phyloP scores from a whole-genome alignment of 805 yeast species.

The Schwanniomyces pseudopolymorphus region DNA sequence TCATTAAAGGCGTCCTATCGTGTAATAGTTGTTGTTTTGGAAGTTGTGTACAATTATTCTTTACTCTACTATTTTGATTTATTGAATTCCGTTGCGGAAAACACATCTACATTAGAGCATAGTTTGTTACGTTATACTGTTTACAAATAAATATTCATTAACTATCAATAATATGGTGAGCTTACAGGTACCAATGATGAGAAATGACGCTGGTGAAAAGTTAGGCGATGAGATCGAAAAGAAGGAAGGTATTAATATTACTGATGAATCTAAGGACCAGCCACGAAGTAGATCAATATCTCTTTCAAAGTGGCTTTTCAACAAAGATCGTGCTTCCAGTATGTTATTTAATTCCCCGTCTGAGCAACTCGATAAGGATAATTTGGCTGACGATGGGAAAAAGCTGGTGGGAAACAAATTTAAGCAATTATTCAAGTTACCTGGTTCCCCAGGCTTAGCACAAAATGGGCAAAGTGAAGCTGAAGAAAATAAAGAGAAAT shows the following conservation, averaged over 20 bases:
- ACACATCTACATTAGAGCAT: background rate
- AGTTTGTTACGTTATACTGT: background rate
- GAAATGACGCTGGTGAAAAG: background rate
- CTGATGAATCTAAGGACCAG: conserved; percentile 1
- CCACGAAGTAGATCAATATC: conserved; percentile 25
- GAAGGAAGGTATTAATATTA: background rate
- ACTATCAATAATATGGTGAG: background rate
- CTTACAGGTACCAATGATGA: background rate
- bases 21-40: background rate
- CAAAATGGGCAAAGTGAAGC: background rate
- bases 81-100: background rate
- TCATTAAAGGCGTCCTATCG: background rate
- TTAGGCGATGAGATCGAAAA: background rate
- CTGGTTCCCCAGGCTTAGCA: conserved; percentile 1
- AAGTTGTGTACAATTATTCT: background rate
- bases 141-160: background rate
- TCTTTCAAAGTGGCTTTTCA: conserved; percentile 25
- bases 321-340: conserved; percentile 14
- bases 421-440: conserved; percentile 26
- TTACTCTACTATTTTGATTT: background rate
- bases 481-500: conserved; percentile 2
- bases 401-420: conserved; percentile 25
- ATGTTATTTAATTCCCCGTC: background rate
- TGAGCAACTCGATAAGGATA: background rate
- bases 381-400: conserved; percentile 10